Evolutionary conservation across 2,329 filamentous ascomycete genomes (phyloP), one percentile per base, ranked within the genome.

Genomic region (Phaeomoniella chlamydospora): DNA sequence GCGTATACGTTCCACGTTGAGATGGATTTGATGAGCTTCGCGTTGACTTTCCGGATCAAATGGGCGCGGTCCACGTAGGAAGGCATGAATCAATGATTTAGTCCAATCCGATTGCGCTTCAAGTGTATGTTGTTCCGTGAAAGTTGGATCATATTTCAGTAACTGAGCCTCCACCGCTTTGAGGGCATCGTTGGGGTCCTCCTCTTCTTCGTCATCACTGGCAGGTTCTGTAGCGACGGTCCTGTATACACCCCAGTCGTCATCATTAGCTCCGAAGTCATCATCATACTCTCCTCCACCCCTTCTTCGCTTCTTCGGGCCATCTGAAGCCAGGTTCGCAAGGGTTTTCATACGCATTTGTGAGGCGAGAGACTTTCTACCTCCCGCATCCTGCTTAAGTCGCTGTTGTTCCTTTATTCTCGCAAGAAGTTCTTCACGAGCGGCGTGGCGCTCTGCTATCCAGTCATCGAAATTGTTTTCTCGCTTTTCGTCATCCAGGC

Each of bases 261-360:
- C 87, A 51, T 98, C 90, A 55, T 98, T 88, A 34, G 87, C 87
- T 38, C 90, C 90, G 52, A 98, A 98, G 41, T 84, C 86, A 53
- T 98, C 90, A 49, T 98, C 90, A 52, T 96, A 88, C 3, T 80
- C 83, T n/a, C 45, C 46, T 5, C 85, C 86, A 13, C 87, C 77
- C 11, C 85, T 70, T 38, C 88, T 74, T 58, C 94, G 92, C 55
- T 87, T 86, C 44, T 67, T 67, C 4, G 88, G 86, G 4, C 74
- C 77, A 56, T 98, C 90, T 0, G 88, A 87, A 3, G 90, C 90
- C 2, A 98, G 77, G 51, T 94, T 94, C 40, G 90, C 90, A 39
- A 98, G 86, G 35, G 80, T 88, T 62, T 96, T 96, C 90, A 98
- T 98, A 43, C 90, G 82, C 61, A 93, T 92, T 57, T 96, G 88